Percentiles rank a stretch among this genome's conserved stretches.
Evolutionary conservation across 2,329 filamentous ascomycete species (phyloP).

Genomic region (Metarhizium rileyi): DNA sequence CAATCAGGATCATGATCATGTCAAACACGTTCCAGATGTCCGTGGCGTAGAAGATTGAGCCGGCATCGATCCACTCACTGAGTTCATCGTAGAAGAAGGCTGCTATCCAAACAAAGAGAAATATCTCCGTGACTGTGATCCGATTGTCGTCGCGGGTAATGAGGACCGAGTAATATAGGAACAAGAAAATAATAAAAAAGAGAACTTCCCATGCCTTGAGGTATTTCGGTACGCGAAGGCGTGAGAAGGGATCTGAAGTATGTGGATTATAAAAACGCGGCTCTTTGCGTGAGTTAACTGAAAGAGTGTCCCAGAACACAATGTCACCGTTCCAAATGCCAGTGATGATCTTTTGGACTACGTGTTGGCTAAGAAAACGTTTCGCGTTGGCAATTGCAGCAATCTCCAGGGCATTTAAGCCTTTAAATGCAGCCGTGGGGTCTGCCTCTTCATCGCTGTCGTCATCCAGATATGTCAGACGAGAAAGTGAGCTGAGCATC

Average conservation of each 20-base stretch:
- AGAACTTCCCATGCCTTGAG: conserved; percentile 75
- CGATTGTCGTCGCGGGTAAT: conserved; percentile 57
- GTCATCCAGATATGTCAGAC: conserved; percentile 35
- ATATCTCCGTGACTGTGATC: conserved; percentile 59
- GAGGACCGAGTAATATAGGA: conserved; percentile 79
- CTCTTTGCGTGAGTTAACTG: conserved; percentile 61
- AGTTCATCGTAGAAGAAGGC: conserved; percentile 84
- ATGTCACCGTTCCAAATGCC: conserved; percentile 83
- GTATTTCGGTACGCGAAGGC: conserved; percentile 71
- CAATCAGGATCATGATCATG: conserved; percentile 64
- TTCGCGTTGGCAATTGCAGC: conserved; percentile 74
- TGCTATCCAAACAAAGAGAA: conserved; percentile 77
- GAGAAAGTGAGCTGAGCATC: conserved; percentile 44
- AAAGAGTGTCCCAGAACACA: conserved; percentile 76
- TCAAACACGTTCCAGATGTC: conserved; percentile 76
- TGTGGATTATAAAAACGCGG: conserved; percentile 64
- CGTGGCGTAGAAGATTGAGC: conserved; percentile 73
- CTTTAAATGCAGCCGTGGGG: conserved; percentile 62
- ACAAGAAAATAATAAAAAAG: conserved; percentile 69
- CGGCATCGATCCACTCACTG: conserved; percentile 76
- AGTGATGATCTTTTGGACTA: conserved; percentile 74
- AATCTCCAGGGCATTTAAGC: conserved; percentile 80
- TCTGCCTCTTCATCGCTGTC: conserved; percentile 40
- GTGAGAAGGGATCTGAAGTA: conserved; percentile 62
- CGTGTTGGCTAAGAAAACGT: conserved; percentile 69